Conservation (phyloP, 306 rosid species). For the Prunus dulcis region DNA sequence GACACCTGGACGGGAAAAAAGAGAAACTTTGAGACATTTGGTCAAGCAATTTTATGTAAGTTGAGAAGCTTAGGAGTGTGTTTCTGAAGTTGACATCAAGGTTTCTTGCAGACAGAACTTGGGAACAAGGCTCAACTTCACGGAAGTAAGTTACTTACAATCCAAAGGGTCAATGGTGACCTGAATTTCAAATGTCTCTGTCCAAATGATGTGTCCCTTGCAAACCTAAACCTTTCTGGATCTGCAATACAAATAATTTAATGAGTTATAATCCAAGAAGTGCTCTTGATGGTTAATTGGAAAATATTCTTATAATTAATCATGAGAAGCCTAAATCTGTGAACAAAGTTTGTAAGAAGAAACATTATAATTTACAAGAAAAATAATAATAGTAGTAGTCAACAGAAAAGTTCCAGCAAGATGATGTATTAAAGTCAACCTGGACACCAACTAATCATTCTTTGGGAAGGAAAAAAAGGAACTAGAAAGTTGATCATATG, state of each 20-base stretch:
- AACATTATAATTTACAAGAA: not conserved
- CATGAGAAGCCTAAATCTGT: not conserved
- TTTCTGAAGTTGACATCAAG: not conserved
- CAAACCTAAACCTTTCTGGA: constrained; percentile 78
- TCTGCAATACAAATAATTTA: constrained; percentile 38
- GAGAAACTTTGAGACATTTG: not conserved
- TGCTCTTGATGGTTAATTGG: not conserved
- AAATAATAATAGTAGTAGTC: not conserved
- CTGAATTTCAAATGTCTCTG: constrained; percentile 54
- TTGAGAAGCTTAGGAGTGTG: not conserved
- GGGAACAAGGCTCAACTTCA: not conserved
- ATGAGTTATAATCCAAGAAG: not conserved
- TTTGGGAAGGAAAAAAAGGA: not conserved
- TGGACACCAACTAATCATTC: not conserved
- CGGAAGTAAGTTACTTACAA: constrained; percentile 31
- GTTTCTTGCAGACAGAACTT: not conserved
- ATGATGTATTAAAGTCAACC: not conserved
- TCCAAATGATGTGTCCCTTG: constrained; percentile 88
- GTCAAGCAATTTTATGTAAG: too few relatives aligned
- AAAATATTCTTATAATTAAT: not conserved
- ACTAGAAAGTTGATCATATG: not conserved
- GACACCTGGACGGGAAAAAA: constrained; percentile 44
- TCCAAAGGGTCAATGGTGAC: constrained; percentile 56
- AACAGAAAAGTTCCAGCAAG: not conserved
- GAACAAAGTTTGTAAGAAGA: not conserved